Base-by-base conservation (phyloP, 805 yeast genomes). In the Suhomyces sp. region DNA sequence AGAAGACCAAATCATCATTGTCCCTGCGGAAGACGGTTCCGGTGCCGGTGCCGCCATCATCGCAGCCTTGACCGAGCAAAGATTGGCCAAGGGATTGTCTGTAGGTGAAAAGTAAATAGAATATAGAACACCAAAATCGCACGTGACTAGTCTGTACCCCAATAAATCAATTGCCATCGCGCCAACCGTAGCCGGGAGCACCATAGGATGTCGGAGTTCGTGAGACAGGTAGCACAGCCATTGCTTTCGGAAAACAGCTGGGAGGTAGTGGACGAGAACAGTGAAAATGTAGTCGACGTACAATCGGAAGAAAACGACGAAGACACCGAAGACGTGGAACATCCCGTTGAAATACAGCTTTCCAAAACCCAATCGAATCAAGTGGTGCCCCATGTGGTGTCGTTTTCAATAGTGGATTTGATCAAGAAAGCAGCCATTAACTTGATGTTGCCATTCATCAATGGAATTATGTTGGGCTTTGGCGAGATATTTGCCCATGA, bases 11-110 rank as follows among this genome's bases (percentile, higher is more conserved):
- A 85, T 94, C 65, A 73, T 79, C 57, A 84, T 92, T 60, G 89
- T 86, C 40, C 88, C 96, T 53, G 98, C 99, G 58, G 97, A 93
- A 76, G 99, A 94, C 76, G 99, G 99, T 63, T 87, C 94, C 37
- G 98, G 98, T 77, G 97, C 89, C 46, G 99, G 99, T 68, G 99
- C 99, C 51, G 99, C 98, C 48, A 82, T 93, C 63, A 93, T 94
- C 73, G 98, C 99, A 50, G 97, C 98, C 43, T 81, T 93, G 71
- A 87, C 98, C 52, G 83, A 87, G 70, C 79, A 83, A 69, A 86
- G 99, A 77, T 77, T 86, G 64, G 78, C 75, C 58, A 77, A 81
- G 54, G 93, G 93, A 45, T 71, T 79, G 63, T 83, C 89, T 55
- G 85, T 87, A 55, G 93, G 93, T 53, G 58, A 58, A 22, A 54